Base-by-base conservation (phyloP, 306 rosid genomes). In the Vigna nakashimae region DNA sequence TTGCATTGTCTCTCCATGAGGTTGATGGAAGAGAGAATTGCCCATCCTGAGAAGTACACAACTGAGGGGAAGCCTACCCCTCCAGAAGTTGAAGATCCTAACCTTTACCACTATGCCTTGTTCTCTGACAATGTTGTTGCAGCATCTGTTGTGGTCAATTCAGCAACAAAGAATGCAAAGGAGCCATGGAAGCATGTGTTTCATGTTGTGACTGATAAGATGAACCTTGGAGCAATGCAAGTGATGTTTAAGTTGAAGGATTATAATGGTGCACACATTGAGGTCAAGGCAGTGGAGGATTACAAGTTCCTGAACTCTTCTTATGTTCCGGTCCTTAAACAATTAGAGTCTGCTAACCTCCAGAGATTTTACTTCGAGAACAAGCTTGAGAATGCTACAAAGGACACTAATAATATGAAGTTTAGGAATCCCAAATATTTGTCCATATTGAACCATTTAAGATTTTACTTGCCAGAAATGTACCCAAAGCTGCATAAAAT, bases 211-310 rank as follows among this genome's bases (percentile, higher is more conserved):
- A 92, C 97, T 13, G 97, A 92, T 76, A 92, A 92, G 88, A 90
- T 92, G 95, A 92, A 92, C 75, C 95, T 92, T 16, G 97, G 97
- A 57, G 97, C 97, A 59, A 92, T 92, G 97, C 95, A 92, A 83
- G 95, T 92, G 63, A 87, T 90, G 95, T 92, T 90, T 82, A 90
- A 88, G 83, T 79, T 87, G 79, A 92, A 92, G 82, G 79, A 88
- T 65, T 89, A 87, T 51, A 89, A 90, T 64, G 93, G 93, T 12
- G 89, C 97, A 3, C 93, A 89, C 62, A 74, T 92, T 77, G 93
- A 92, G 67, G 96, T 92, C 60, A 89, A 88, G 86, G 95, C 95
- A 5, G 97, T 92, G 76, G 97, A 92, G 76, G 97, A 92, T 80
- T 92, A 90, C 87, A 88, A 90, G 69, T 92, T 90, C 76, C 78